Evolutionary conservation across 2,329 filamentous ascomycete species (phyloP).

Genomic region (Colletotrichum sp.): DNA sequence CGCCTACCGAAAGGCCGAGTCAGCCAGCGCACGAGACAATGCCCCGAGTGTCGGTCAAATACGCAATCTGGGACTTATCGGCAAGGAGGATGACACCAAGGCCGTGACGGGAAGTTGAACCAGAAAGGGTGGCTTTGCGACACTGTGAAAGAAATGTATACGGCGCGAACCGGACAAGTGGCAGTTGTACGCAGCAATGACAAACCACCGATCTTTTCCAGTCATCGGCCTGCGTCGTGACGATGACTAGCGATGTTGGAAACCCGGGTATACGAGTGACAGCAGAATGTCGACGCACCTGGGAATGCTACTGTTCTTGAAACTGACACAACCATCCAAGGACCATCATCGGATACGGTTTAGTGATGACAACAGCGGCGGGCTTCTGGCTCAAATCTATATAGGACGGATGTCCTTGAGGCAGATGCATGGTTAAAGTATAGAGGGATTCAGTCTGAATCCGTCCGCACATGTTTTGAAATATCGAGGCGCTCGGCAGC

Average conservation of each 20-base stretch:
- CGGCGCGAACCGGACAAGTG: neutral
- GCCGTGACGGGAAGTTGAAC: conserved; percentile 51
- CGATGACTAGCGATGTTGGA: neutral
- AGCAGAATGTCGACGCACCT: neutral
- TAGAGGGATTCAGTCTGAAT: neutral
- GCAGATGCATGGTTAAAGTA: neutral
- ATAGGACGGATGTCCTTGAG: neutral
- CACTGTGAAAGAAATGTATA: conserved; percentile 22
- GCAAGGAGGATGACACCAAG: conserved; percentile 81
- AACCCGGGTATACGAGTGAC: neutral
- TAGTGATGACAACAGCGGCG: neutral
- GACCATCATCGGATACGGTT: neutral
- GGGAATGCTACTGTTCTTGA: neutral
- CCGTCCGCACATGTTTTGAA: neutral
- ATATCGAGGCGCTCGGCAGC: neutral
- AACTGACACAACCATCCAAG: neutral
- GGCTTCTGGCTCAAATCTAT: neutral
- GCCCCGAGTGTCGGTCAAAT: conserved; percentile 86
- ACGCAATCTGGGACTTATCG: conserved; percentile 82
- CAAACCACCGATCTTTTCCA: conserved; percentile 1
- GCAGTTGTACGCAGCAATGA: conserved; percentile 6
- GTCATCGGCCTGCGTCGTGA: neutral
- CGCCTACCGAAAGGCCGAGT: conserved; percentile 83
- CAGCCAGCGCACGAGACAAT: conserved; percentile 77
- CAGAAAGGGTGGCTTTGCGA: neutral